Evolutionary conservation across 352 stramenopile genomes (phyloP).

Genomic region (Globisporangium apiculatum): DNA sequence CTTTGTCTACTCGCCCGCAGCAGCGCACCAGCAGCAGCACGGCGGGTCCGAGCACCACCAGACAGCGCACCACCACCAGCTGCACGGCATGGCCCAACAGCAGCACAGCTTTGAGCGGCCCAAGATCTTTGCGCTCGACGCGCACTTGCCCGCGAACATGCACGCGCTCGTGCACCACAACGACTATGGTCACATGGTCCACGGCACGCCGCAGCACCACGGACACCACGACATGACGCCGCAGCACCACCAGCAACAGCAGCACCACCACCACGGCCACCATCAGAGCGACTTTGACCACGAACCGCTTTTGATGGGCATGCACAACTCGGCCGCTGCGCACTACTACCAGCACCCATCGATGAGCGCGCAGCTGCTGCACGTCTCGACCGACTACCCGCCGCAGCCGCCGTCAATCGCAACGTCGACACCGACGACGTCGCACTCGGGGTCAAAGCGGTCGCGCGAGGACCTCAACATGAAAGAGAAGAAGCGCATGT

Average conservation of each 20-base stretch:
- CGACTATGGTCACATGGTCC: slow-evolving; percentile 37
- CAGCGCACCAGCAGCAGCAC: slow-evolving; percentile 7
- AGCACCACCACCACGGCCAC: slow-evolving; percentile 7
- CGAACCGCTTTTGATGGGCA: too few relatives aligned
- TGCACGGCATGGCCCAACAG: slow-evolving; percentile 10
- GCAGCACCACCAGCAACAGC: slow-evolving; percentile 46
- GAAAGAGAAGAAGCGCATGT: slow-evolving; percentile 88
- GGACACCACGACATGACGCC: slow-evolving; percentile 29
- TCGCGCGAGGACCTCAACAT: slow-evolving; percentile 76
- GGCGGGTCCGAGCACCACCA: too few relatives aligned
- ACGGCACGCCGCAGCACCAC: slow-evolving; percentile 34
- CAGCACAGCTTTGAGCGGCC: slow-evolving; percentile 50
- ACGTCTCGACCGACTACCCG: neutral
- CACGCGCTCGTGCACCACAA: slow-evolving; percentile 31
- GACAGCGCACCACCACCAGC: slow-evolving; percentile 12
- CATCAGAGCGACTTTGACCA: too few relatives aligned
- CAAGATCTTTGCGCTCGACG: slow-evolving; percentile 46
- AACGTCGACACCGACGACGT: slow-evolving; percentile 21
- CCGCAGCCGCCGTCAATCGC: slow-evolving; percentile 4
- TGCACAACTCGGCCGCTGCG: neutral
- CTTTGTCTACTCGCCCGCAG: slow-evolving; percentile 48
- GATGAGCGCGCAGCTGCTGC: too few relatives aligned
- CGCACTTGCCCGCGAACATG: slow-evolving; percentile 15
- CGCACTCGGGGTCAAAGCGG: slow-evolving; percentile 32
- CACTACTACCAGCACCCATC: too few relatives aligned